phyloP scores from a whole-genome alignment of 257 asterid species.

The Ehretia macrophylla region DNA sequence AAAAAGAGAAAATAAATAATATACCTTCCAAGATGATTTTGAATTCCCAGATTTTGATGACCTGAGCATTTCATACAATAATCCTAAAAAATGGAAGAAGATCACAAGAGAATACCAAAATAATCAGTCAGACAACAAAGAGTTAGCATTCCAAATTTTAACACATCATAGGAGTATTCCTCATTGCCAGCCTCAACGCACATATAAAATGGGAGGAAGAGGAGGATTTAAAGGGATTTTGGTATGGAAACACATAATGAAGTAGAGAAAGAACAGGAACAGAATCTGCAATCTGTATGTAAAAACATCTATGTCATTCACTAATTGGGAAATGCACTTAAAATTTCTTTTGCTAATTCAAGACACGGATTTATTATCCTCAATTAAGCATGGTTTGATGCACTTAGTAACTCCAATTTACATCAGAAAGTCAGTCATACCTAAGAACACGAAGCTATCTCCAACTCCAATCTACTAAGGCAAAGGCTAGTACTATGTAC shows the following conservation, averaged over 20 bases:
- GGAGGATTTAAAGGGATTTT: no score
- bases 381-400: neutral
- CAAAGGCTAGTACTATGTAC: neutral
- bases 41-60: slow-evolving; percentile 58
- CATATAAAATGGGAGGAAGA: neutral
- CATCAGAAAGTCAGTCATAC: neutral
- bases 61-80: slow-evolving; percentile 86
- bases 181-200: neutral
- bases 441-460: neutral
- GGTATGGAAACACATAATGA: neutral
- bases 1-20: neutral
- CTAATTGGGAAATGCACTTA: no score
- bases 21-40: slow-evolving; percentile 92
- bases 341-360: neutral
- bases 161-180: slow-evolving; percentile 1
- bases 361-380: neutral
- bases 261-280: neutral
- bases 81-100: slow-evolving; percentile 32
- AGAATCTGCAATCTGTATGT: neutral
- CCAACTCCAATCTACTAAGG: neutral
- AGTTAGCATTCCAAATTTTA: slow-evolving; percentile 4
- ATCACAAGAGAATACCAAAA: slow-evolving; percentile 14
- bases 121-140: slow-evolving; percentile 12
- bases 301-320: neutral
- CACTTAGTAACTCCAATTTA: neutral